Base-by-base conservation (phyloP, 108 stramenopile genomes). In the Fragilaria crotonensis region DNA sequence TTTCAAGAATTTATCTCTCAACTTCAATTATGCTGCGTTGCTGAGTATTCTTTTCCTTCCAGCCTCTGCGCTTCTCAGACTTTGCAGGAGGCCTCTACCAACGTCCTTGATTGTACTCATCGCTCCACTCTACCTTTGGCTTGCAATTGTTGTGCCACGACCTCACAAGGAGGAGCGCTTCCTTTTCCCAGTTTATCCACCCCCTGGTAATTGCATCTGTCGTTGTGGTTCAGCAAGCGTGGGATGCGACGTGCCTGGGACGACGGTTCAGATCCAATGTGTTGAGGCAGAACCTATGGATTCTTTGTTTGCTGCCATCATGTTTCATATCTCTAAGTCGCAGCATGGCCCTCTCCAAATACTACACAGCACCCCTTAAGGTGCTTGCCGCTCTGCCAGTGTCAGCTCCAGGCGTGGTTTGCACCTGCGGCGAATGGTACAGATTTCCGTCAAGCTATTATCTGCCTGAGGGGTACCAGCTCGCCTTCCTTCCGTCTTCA, bases 151-250 rank as follows among this genome's bases (percentile, higher is more conserved):
- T 22, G 62, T 80, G 44, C 70, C 85, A 29, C 73, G 96, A 47
- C 94, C 98, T 0, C 97, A 98, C 80, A 98, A 98, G 68, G 97
- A 98, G 50, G 97, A 98, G 70, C 73, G 89, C 36, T 98, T 98
- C 61, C 72, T 99, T 21, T 97, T 83, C 65, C 95, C 95, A 0
- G 73, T 81, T 22, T 98, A 96, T 63, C 94, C 93, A 3, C 63
- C 82, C 31, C 31, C 85, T 28, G 77, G 71, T 48, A 59, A 78
- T 75, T 47, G 82, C 83, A 17, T 61, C 71, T 28, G 44, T 72
- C 1, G 45, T 67, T 17, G 22, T 63, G 21, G 66, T 62, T 19
- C 30, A 36, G 18, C n/a, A 32, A 33, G 18, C 27, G 3, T 45
- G 54, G 54, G 31, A 56, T 22, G 1, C 27, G 14, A 7, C n/a